These are phyloP conservation scores for Orbilia oligospora DNA, from an alignment of 2,329 filamentous ascomycete species.

Conservation along the genomic window DNA sequence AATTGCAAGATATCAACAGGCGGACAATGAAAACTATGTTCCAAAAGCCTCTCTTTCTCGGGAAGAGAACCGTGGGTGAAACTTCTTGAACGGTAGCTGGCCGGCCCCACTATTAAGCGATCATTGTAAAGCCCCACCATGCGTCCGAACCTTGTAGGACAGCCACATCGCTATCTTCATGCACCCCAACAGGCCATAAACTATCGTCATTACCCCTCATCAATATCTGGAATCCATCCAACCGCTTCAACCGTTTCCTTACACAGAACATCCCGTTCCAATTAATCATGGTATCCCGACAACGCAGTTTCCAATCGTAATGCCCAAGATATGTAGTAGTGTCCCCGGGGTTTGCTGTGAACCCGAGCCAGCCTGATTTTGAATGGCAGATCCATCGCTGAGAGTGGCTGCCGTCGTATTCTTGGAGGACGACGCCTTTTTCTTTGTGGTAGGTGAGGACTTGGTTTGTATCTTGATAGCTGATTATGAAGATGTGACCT, in stretches of 20 bases:
- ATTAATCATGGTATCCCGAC: background rate
- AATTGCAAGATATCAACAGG: background rate
- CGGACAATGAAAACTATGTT: background rate
- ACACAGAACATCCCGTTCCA: background rate
- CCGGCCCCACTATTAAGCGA: constrained; percentile 9
- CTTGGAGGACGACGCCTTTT: background rate
- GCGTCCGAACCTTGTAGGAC: background rate
- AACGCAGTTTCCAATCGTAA: background rate
- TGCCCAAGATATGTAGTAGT: constrained; percentile 2
- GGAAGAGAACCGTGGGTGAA: background rate
- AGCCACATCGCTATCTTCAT: background rate
- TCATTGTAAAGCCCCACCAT: constrained; percentile 40
- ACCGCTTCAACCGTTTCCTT: background rate
- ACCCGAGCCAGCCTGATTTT: constrained; percentile 30
- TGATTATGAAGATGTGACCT: constrained; percentile 33
- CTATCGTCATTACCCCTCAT: background rate
- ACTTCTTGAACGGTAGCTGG: too few relatives aligned
- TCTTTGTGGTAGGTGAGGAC: constrained; percentile 18
- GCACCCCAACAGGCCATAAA: constrained; percentile 4
- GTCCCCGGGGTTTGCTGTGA: constrained; percentile 9
- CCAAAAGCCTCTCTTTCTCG: background rate
- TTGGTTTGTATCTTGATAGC: constrained; percentile 7
- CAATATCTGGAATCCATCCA: constrained; percentile 29
- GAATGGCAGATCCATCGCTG: constrained; percentile 30
- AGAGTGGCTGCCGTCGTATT: constrained; percentile 1